These are phyloP conservation scores for Diddensiella transvaalensis DNA, from an alignment of 805 yeast genomes.

Conservation along the genomic window DNA sequence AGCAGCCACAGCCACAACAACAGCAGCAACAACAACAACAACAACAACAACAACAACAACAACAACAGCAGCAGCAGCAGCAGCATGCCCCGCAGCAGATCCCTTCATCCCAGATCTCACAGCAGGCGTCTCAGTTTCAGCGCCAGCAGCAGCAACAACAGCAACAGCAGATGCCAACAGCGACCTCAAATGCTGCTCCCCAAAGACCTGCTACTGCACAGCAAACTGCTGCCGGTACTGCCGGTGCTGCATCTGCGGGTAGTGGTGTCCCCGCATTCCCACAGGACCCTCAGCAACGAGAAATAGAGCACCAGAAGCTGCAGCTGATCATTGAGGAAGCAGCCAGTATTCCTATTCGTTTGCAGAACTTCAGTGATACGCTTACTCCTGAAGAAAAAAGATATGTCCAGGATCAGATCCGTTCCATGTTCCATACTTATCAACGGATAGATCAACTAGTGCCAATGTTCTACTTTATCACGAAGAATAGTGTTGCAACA, in stretches of 20 bases:
- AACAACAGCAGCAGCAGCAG: constrained; percentile 15
- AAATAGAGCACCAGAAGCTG: constrained; percentile 52
- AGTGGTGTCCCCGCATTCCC: constrained; percentile 1
- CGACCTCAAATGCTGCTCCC: not conserved
- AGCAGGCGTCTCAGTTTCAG: constrained; percentile 24
- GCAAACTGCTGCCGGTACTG: not conserved
- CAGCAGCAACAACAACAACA: constrained; percentile 8
- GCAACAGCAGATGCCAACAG: constrained; percentile 20
- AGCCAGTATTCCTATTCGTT: constrained; percentile 57
- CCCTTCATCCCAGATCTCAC: constrained; percentile 6
- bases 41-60: constrained; percentile 13
- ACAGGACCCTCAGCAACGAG: constrained; percentile 47
- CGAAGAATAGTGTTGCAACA: constrained; percentile 72
- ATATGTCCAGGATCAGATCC: constrained; percentile 48
- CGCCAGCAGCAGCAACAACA: constrained; percentile 25
- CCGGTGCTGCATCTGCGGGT: not conserved
- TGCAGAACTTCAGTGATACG: constrained; percentile 58
- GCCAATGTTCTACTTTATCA: constrained; percentile 72
- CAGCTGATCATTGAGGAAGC: constrained; percentile 67
- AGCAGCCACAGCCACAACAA: constrained; percentile 11
- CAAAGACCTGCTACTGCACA: not conserved
- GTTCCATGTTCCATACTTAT: constrained; percentile 48
- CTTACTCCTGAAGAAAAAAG: constrained; percentile 63
- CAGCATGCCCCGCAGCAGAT: constrained; percentile 15
- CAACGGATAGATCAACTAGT: constrained; percentile 70